Conservation (phyloP, 345 rosid genomes). For the Dipteronia sinensis region DNA sequence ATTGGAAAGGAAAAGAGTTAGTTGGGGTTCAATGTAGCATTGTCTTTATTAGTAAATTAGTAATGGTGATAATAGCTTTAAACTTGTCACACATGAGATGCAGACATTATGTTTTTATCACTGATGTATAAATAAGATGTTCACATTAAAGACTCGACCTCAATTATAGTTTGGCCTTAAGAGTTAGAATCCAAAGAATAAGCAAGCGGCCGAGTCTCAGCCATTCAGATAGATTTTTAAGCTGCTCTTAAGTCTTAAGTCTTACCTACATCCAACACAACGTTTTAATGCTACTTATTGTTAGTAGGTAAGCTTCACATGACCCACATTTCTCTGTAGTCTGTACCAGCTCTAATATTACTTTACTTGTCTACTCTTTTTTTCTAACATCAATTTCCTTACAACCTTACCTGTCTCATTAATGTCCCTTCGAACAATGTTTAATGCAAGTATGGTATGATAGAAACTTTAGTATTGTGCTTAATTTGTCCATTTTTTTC, state of each 20-base stretch:
- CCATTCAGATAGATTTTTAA: neutral
- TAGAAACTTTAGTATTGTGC: neutral
- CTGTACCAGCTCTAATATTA: neutral
- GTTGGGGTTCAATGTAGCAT: too few species aligned
- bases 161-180: conserved; percentile 4
- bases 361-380: too few species aligned
- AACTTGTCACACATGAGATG: conserved; percentile 1
- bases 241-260: too few species aligned
- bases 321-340: conserved; percentile 8
- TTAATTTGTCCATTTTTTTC: neutral
- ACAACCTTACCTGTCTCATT: neutral
- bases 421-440: neutral
- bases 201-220: neutral
- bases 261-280: conserved; percentile 31
- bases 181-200: neutral
- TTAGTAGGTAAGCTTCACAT: conserved; percentile 44
- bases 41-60: too few species aligned
- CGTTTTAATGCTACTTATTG: conserved; percentile 48
- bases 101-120: conserved; percentile 6
- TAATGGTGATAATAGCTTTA: conserved; percentile 9
- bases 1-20: neutral
- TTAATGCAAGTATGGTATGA: too few species aligned
- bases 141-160: conserved; percentile 11
- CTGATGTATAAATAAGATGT: neutral
- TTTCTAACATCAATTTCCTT: neutral